Evolutionary conservation across 345 rosid species (phyloP), one percentile per base, ranked within the genome.

Genomic region (Eucalyptus sideroxylon): DNA sequence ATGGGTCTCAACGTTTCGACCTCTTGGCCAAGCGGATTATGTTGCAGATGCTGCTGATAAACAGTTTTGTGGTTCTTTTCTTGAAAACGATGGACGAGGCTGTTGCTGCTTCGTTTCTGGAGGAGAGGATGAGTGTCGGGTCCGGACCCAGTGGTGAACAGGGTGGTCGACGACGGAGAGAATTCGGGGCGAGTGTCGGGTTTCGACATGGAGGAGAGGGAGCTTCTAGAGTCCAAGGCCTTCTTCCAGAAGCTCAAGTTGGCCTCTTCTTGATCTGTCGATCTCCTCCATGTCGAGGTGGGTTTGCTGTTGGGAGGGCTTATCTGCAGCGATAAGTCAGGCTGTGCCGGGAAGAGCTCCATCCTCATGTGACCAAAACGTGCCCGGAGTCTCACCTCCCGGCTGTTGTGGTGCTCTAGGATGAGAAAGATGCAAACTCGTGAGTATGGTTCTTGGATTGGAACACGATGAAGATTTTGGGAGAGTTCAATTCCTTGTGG

Each of bases 261-360:
- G 93, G 91, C 94, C 31, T 92, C 97, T 87, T 94, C 94, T 21
- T 91, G 47, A 9, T 86, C 69, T 40, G 47, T 77, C 8, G 88
- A 50, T 90, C 96, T 93, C 90, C 95, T 93, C 95, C 96, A 94
- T 40, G 99, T 89, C 12, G 98, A 91, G 44, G 96, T 62, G 82
- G 96, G 93, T 91, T 96, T 96, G 92, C 91, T 62, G 94, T 92
- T 95, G 44, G 95, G 98, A 59, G 96, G 98, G 92, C 97, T 93
- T 90, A 92, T 95, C 90, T 94, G 97, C 21, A 96, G 93, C 53
- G 96, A 92, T 40, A 95, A 93, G 91, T 96, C 97, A 45, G 98
- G 98, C 85, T 96, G 98, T 55, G 97, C 96, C 45, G 97, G 96
- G 91, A 96, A 96, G 55, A 96, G 89, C 93, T 96, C 98, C 98